Conservation (phyloP, 352 stramenopile species). For the Globisporangium cylindrosporum region DNA sequence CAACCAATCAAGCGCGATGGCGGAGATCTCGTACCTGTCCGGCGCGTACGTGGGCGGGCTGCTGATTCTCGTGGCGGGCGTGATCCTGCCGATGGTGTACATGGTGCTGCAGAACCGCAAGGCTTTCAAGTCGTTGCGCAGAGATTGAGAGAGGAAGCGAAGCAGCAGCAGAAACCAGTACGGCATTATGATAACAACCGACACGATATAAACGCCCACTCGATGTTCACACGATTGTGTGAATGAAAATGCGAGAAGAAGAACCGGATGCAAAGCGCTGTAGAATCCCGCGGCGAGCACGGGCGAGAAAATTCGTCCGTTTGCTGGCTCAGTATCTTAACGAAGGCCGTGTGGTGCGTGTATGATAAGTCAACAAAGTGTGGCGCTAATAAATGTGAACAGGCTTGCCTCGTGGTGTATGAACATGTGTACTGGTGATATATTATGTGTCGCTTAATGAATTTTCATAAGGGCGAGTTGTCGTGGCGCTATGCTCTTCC, state of each 20-base stretch:
- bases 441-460: slow-evolving; percentile 2
- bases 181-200: no score
- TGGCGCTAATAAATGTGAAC: neutral
- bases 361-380: neutral
- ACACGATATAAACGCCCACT: neutral
- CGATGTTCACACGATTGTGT: neutral
- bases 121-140: slow-evolving; percentile 77
- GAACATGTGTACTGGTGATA: neutral
- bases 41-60: slow-evolving; percentile 67
- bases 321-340: neutral
- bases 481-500: slow-evolving; percentile 11
- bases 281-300: neutral
- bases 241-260: neutral
- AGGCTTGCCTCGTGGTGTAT: slow-evolving; percentile 9
- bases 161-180: neutral
- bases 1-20: slow-evolving; percentile 15
- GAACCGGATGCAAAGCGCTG: neutral
- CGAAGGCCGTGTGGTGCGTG: neutral
- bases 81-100: slow-evolving; percentile 78
- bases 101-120: slow-evolving; percentile 89
- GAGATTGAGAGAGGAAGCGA: slow-evolving; percentile 36
- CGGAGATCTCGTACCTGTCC: slow-evolving; percentile 66
- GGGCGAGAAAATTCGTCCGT: neutral
- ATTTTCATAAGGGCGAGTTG: neutral
- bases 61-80: slow-evolving; percentile 60